Evolutionary conservation across 257 asterid species (phyloP).

Genomic region (Galeopsis tetrahit): DNA sequence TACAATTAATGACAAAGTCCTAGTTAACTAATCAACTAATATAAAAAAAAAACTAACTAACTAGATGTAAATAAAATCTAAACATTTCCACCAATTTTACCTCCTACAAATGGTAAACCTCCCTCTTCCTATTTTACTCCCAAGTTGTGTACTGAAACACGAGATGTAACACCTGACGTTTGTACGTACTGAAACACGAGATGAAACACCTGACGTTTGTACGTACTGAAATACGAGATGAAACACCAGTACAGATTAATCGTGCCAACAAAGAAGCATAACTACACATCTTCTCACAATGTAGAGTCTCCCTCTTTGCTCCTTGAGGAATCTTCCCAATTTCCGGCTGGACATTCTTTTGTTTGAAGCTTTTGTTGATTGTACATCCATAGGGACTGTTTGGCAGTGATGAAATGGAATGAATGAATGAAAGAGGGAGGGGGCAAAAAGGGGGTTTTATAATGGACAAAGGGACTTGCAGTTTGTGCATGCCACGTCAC

Average conservation of each 20-base stretch:
- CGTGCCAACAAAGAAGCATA: constrained; percentile 86
- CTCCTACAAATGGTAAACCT: not conserved
- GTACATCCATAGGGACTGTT: constrained; percentile 27
- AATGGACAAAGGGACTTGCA: not conserved
- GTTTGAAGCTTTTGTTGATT: constrained; percentile 40
- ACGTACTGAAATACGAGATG: not conserved
- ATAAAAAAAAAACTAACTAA: not conserved
- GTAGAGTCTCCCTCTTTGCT: constrained; percentile 74
- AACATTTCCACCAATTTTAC: not conserved
- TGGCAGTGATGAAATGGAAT: not conserved
- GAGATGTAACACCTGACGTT: not conserved
- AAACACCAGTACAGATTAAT: constrained; percentile 25
- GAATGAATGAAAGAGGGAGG: not conserved
- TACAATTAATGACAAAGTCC: not conserved
- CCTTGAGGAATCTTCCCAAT: constrained; percentile 61
- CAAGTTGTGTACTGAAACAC: not conserved
- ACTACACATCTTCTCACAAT: constrained; percentile 76
- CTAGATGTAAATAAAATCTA: not conserved
- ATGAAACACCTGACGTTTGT: too few species aligned
- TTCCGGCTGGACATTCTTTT: constrained; percentile 54
- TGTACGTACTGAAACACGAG: too few species aligned
- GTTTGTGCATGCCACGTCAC: constrained; percentile 35
- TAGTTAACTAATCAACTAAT: not conserved
- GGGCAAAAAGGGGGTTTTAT: constrained; percentile 24
- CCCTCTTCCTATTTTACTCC: not conserved